Conservation (phyloP, 352 stramenopile species). For the Globisporangium alternatum region DNA sequence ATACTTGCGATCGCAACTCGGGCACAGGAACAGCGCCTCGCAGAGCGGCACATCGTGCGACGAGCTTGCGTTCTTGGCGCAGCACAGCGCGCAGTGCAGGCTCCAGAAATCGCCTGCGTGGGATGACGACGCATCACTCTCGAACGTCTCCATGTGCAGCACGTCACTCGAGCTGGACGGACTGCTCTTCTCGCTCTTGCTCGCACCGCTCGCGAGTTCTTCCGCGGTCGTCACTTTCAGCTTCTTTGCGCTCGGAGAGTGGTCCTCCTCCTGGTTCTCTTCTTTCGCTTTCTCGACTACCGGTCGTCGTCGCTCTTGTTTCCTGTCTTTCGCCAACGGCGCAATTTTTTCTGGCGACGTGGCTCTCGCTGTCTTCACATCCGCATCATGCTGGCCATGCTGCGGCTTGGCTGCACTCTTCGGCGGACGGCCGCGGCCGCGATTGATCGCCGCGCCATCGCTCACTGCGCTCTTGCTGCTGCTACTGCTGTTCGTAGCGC, state of each 20-base stretch:
- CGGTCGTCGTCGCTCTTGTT: background rate
- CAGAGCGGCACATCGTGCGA: slow-evolving; percentile 16
- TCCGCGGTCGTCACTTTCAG: slow-evolving; percentile 17
- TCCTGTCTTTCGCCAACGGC: slow-evolving; percentile 1
- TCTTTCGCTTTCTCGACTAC: background rate
- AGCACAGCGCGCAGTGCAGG: slow-evolving; percentile 73
- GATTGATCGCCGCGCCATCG: slow-evolving; percentile 33
- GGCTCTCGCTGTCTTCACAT: background rate
- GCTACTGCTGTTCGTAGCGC: slow-evolving; percentile 4
- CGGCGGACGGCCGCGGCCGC: slow-evolving; percentile 34
- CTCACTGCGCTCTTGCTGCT: slow-evolving; percentile 6
- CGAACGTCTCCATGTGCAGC: slow-evolving; percentile 37
- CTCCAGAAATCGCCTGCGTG: slow-evolving; percentile 32
- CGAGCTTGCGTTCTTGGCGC: slow-evolving; percentile 30
- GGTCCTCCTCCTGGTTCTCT: background rate
- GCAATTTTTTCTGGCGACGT: background rate
- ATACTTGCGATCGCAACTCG: slow-evolving; percentile 80
- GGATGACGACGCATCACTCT: slow-evolving; percentile 20
- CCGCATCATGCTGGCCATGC: background rate
- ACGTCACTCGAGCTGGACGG: slow-evolving; percentile 68
- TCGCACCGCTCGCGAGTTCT: background rate
- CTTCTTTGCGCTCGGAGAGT: slow-evolving; percentile 6
- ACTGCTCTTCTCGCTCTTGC: slow-evolving; percentile 50
- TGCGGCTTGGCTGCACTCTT: slow-evolving; percentile 46
- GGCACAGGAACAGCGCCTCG: slow-evolving; percentile 69